Conservation (phyloP, 345 rosid genomes). For the Eucalyptus erythrocorys region DNA sequence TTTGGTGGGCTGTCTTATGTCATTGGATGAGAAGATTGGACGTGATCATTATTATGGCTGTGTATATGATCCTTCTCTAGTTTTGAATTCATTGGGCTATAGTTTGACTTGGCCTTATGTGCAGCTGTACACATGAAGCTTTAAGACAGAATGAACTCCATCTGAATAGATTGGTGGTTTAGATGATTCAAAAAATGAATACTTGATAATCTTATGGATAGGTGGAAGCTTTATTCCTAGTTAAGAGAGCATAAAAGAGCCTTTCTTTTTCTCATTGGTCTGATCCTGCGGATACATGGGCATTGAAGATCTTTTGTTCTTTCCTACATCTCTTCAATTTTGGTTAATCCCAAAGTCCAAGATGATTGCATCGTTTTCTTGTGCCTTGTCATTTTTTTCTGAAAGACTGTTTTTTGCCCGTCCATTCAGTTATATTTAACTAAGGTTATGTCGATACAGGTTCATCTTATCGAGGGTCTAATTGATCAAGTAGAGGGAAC, state of each 20-base stretch:
- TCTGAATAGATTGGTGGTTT: not conserved
- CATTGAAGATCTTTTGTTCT: not conserved
- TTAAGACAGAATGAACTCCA: not conserved
- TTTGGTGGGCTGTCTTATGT: not conserved
- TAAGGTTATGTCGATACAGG: conserved; percentile 26
- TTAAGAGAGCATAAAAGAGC: not conserved
- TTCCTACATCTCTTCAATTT: not conserved
- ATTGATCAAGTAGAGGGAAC: conserved; percentile 92
- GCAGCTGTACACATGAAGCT: not conserved
- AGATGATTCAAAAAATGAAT: not conserved
- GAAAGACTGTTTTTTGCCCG: not conserved
- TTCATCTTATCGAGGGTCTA: conserved; percentile 90
- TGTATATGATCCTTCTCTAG: not conserved
- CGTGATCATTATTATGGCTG: not conserved
- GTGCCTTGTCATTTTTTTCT: not conserved
- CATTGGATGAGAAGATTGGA: not conserved
- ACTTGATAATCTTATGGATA: not conserved
- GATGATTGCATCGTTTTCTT: not conserved
- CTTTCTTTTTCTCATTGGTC: not conserved
- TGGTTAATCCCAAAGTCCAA: not conserved
- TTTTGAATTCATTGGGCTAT: not conserved
- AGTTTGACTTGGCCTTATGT: not conserved
- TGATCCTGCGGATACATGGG: not conserved
- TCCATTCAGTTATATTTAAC: not conserved
- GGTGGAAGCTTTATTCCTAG: not conserved